Conservation (phyloP, 2,329 filamentous ascomycete genomes). For the Aspergillus cejpii region DNA sequence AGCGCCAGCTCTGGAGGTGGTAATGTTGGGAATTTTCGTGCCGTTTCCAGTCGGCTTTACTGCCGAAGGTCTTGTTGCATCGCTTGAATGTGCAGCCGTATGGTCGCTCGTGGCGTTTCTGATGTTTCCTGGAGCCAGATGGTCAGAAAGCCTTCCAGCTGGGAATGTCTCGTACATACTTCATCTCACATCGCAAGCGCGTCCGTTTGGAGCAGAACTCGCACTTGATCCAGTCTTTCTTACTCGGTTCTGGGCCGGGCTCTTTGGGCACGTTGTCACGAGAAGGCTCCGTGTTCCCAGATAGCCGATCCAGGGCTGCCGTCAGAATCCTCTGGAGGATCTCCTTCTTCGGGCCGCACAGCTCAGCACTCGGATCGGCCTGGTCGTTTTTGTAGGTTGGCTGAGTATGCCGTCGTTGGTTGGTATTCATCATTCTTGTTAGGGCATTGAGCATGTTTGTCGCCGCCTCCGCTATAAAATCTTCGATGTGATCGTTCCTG, state of each 20-base stretch:
- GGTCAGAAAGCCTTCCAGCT: slow-evolving; percentile 1
- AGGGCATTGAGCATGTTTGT: slow-evolving; percentile 30
- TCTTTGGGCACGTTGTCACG: slow-evolving; percentile 5
- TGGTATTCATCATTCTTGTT: slow-evolving; percentile 29
- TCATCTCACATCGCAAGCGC: slow-evolving; percentile 34
- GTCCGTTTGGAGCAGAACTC: slow-evolving; percentile 28
- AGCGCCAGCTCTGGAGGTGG: slow-evolving; percentile 65
- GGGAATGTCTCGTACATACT: slow-evolving; percentile 20
- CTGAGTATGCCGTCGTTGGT: slow-evolving; percentile 19
- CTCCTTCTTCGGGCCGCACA: slow-evolving; percentile 27
- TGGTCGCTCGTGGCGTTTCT: slow-evolving; percentile 71
- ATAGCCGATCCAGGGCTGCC: slow-evolving; percentile 25
- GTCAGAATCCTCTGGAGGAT: slow-evolving; percentile 30
- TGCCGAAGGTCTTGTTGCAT: slow-evolving; percentile 73
- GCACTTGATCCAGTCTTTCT: slow-evolving; percentile 27
- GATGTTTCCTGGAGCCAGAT: slow-evolving; percentile 61
- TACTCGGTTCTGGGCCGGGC: slow-evolving; percentile 13
- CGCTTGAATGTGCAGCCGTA: slow-evolving; percentile 70
- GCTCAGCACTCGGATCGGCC: slow-evolving; percentile 14
- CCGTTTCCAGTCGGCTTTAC: slow-evolving; percentile 89
- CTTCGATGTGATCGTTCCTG: slow-evolving; percentile 14
- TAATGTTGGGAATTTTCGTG: slow-evolving; percentile 78
- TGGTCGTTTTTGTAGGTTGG: slow-evolving; percentile 18
- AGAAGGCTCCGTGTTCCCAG: slow-evolving; percentile 1
- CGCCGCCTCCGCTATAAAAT: slow-evolving; percentile 26